These are phyloP conservation scores for Apiospora malaysiana DNA, from an alignment of 2,329 filamentous ascomycete species.

Conservation along the genomic window DNA sequence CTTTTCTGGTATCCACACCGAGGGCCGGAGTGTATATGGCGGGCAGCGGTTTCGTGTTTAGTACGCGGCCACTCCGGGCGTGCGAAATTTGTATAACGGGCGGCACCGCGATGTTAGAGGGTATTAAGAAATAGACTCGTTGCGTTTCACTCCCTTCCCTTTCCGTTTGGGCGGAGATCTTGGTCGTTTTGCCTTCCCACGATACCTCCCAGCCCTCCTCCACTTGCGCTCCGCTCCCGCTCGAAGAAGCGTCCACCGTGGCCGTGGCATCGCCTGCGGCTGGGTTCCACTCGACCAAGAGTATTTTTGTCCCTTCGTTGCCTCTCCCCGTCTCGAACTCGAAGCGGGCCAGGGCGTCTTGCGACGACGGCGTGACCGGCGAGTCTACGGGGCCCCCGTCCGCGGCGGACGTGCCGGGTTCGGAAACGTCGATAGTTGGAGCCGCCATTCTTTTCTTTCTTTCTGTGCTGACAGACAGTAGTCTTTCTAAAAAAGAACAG, in stretches of 20 bases:
- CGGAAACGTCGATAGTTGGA: neutral
- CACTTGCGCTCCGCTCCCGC: constrained; percentile 21
- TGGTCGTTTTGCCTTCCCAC: constrained; percentile 81
- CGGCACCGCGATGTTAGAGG: constrained; percentile 74
- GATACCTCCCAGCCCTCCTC: constrained; percentile 71
- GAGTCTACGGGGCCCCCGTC: constrained; percentile 22
- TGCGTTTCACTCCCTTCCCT: constrained; percentile 52
- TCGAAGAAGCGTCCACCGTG: constrained; percentile 30
- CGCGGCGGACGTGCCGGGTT: neutral
- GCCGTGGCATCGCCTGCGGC: constrained; percentile 48
- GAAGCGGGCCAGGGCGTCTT: constrained; percentile 75
- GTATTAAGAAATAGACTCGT: constrained; percentile 81
- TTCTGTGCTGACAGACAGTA: neutral
- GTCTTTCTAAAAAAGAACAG: neutral
- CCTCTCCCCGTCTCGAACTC: constrained; percentile 78
- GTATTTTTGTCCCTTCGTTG: constrained; percentile 85
- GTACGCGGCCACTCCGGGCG: constrained; percentile 43
- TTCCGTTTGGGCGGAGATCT: constrained; percentile 60
- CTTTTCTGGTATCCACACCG: constrained; percentile 63
- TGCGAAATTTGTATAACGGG: constrained; percentile 70
- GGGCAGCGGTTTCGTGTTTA: constrained; percentile 77
- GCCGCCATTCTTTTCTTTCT: constrained; percentile 7
- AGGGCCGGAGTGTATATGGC: constrained; percentile 85
- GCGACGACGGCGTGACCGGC: constrained; percentile 25
- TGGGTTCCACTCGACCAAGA: constrained; percentile 89